A percentile compares a stretch with the other conserved stretches of the same genome.
Conservation (phyloP, 805 yeast genomes). For the Torulaspora gathmanii region DNA sequence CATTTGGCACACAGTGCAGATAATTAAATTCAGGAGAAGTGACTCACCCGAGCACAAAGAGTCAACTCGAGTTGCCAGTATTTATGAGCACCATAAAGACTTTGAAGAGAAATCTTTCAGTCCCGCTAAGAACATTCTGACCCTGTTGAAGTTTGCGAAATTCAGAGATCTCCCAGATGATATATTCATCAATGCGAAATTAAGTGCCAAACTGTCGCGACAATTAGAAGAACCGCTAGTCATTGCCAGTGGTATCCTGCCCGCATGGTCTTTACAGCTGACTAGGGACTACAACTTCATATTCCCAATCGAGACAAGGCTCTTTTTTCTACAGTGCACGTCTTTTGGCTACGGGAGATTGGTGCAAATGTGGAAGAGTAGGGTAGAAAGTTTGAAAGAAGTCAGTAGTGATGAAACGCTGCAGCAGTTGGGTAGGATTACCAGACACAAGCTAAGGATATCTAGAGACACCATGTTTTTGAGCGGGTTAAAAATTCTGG, state of each 20-base stretch:
- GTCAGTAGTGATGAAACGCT: constrained; percentile 27
- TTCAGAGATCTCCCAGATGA: constrained; percentile 36
- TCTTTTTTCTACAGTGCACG: constrained; percentile 74
- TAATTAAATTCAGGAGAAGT: constrained; percentile 44
- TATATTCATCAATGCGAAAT: constrained; percentile 67
- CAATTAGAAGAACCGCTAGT: constrained; percentile 87
- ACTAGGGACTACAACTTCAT: constrained; percentile 73
- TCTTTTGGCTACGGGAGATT: constrained; percentile 87
- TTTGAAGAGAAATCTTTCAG: constrained; percentile 6
- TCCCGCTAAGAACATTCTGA: constrained; percentile 38
- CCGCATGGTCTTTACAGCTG: constrained; percentile 76
- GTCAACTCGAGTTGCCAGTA: constrained; percentile 5
- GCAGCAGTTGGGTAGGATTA: constrained; percentile 62
- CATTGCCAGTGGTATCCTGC: constrained; percentile 81
- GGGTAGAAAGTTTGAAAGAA: constrained; percentile 40
- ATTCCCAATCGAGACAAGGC: constrained; percentile 77
- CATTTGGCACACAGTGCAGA: constrained; percentile 58
- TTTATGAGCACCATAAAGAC: constrained; percentile 8
- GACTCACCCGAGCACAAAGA: constrained; percentile 23
- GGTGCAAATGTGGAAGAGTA: constrained; percentile 69
- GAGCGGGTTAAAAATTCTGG: constrained; percentile 75
- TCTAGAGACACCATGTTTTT: constrained; percentile 64
- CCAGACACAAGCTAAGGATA: constrained; percentile 74
- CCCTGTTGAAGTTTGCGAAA: constrained; percentile 46
- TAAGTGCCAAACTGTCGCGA: constrained; percentile 78